Evolutionary conservation across 495 filamentous ascomycete species (phyloP), one percentile per base, ranked within the genome.

Genomic region (Trichocladium uniseriatum): DNA sequence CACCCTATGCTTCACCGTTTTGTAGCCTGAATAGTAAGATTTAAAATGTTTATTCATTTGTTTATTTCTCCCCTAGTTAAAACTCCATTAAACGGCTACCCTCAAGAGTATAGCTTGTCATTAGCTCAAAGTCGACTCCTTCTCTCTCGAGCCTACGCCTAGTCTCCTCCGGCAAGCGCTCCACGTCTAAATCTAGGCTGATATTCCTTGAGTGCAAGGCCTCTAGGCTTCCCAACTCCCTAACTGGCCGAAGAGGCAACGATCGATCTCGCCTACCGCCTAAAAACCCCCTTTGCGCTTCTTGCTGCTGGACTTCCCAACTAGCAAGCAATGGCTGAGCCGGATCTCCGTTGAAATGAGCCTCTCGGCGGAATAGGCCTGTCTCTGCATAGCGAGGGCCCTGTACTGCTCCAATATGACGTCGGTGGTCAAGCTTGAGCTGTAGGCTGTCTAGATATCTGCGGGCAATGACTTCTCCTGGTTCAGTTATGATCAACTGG

Each of bases 331-430:
- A 56, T 15, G 67, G 69, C 21, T 51, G 53, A 18, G 27, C 31
- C 0, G 56, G 49, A 37, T 75, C 62, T 5, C 55, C 53, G 6
- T 67, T 44, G 0, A 67, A 31, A 38, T 79, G 75, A 0, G 63
- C 61, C 37, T 75, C 67, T n/a, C 27, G 28, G 4, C 64, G 42
- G 43, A 61, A 72, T 2, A 72, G 55, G 7, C 57, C 55, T 0
- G 67, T 69, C 10, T 64, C 58, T 0, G 53, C 35, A 39, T 78
- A 79, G 10, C 63, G 61, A 0, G 64, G 64, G 0, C 75, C 75
- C 37, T 79, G 68, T 2, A 76, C 58, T 5, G 57, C 69, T 16
- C 74, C 75, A 16, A 74, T 56, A 0, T 58, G 66, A 1, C 54
- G 66, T 38, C 74, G 46, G 0, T 55, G 57, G 22, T 68, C 61